Percentiles rank a stretch among this genome's conserved stretches.
phyloP scores from a whole-genome alignment of 164 flowering plant species.

The Stephania yunnanensis region DNA sequence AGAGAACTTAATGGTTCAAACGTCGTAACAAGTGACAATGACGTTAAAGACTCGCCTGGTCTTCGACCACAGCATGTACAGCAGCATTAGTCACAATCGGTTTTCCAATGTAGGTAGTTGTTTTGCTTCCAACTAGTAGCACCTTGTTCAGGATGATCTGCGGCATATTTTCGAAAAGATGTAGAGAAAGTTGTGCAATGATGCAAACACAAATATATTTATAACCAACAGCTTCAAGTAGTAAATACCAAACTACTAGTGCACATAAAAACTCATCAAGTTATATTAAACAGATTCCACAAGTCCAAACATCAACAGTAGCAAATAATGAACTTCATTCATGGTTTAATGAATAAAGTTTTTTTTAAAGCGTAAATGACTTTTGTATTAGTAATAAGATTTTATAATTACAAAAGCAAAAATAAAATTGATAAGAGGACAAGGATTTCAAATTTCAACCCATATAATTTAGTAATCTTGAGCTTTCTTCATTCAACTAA shows the following conservation, averaged over 20 bases:
- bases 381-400: no score
- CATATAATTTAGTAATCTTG: no score
- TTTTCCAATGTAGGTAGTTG: slow-evolving; percentile 68
- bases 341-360: no score
- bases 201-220: background rate
- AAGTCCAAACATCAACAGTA: no score
- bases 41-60: slow-evolving; percentile 42
- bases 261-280: background rate
- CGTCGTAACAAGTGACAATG: background rate
- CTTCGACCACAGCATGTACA: slow-evolving; percentile 96
- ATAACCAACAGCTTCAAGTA: background rate
- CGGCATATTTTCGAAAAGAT: slow-evolving; percentile 12
- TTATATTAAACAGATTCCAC: no score
- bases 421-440: no score
- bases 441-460: no score
- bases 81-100: slow-evolving; percentile 85
- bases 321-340: no score
- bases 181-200: background rate
- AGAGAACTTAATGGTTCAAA: background rate
- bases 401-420: no score
- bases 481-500: no score
- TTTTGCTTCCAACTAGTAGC: slow-evolving; percentile 80
- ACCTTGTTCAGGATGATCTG: slow-evolving; percentile 87
- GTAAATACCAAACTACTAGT: background rate
- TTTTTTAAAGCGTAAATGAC: no score